Base-by-base conservation (phyloP, 73 alveolate species). In the Uronychia binucleata region DNA sequence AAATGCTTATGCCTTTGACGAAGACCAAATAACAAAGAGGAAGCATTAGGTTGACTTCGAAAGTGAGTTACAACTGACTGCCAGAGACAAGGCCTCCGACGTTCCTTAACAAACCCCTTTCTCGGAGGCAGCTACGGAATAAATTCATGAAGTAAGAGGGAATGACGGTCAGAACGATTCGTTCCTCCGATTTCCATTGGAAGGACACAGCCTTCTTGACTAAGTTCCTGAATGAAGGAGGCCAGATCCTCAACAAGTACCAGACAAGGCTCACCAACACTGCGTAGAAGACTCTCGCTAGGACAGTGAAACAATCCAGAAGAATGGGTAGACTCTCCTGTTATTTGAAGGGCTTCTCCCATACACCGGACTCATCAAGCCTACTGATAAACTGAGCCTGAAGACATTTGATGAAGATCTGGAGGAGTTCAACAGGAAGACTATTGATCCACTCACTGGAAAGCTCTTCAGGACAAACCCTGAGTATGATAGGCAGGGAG, bases 161-260 rank as follows among this genome's bases (percentile, higher is more conserved):
- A 46, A 11, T 46, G 19, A 46, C 5, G 5, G n/a, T 11, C 19
- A 46, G 98, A 89, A 89, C 88, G 78, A 57, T 94, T 34, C 82
- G 86, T 57, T 77, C 80, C 59, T 77, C 80, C 30, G 98, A 94
- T 78, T 82, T 94, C 75, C 85, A 91, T 79, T 94, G 98, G 98
- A 91, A 90, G 83, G 89, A 94, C 89, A 89, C 97, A 30, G 92
- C 93, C 31, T 74, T 92, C 57, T 77, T 89, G 33, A 75, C 90
- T 34, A 82, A 94, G 86, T 94, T 94, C 86, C 30, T 94, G 79
- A 94, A 90, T n/a, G 67, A 77, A 27, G 80, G 91, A 30, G 98
- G 95, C 31, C 84, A 87, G 79, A 86, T 94, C 28, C 59, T 76
- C 74, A 92, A 92, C 79, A 80, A 93, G 31, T 87, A 81, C 59